A percentile compares a stretch with the other conserved stretches of the same genome.
phyloP scores from a whole-genome alignment of 352 stramenopile species.

The Globisporangium uncinulatum region DNA sequence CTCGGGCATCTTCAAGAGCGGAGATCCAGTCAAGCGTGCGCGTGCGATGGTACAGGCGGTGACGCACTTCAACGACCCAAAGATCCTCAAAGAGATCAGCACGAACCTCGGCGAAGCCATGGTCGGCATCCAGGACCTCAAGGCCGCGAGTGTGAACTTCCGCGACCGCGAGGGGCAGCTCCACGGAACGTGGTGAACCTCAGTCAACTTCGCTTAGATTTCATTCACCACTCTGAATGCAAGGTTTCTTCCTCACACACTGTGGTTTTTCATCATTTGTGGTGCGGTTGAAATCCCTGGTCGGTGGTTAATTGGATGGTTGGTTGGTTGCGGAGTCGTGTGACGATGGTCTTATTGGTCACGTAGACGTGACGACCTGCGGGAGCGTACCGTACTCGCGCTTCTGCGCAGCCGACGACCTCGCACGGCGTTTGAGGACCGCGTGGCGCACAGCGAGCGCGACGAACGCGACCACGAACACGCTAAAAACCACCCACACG shows the following conservation, averaged over 20 bases:
- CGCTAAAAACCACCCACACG: slow-evolving; percentile 33
- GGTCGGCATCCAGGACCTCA: slow-evolving; percentile 97
- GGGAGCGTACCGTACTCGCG: slow-evolving; percentile 37
- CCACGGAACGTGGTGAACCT: slow-evolving; percentile 54
- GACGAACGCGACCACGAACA: slow-evolving; percentile 36
- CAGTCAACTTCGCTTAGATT: too few relatives aligned
- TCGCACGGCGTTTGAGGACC: slow-evolving; percentile 11
- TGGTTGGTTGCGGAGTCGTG: too few relatives aligned
- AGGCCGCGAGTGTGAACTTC: slow-evolving; percentile 95
- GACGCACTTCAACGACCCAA: slow-evolving; percentile 96
- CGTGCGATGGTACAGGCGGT: slow-evolving; percentile 95
- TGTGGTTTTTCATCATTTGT: too few relatives aligned
- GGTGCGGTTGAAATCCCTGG: too few relatives aligned
- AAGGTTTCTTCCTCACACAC: too few relatives aligned
- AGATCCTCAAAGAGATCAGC: slow-evolving; percentile 96
- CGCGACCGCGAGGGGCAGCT: slow-evolving; percentile 93
- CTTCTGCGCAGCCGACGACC: slow-evolving; percentile 3
- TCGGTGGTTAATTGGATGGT: too few relatives aligned
- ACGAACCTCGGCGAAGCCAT: slow-evolving; percentile 96
- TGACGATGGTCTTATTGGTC: slow-evolving; percentile 5
- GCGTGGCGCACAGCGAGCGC: slow-evolving; percentile 26
- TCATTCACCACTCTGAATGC: too few relatives aligned
- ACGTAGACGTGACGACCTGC: slow-evolving; percentile 21
- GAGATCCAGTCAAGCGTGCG: slow-evolving; percentile 92
- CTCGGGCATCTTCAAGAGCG: slow-evolving; percentile 97